A percentile compares a stretch with the other conserved stretches of the same genome.
These are phyloP conservation scores for Colletotrichum salicis DNA, from an alignment of 2,329 filamentous ascomycete genomes.

Conservation along the genomic window DNA sequence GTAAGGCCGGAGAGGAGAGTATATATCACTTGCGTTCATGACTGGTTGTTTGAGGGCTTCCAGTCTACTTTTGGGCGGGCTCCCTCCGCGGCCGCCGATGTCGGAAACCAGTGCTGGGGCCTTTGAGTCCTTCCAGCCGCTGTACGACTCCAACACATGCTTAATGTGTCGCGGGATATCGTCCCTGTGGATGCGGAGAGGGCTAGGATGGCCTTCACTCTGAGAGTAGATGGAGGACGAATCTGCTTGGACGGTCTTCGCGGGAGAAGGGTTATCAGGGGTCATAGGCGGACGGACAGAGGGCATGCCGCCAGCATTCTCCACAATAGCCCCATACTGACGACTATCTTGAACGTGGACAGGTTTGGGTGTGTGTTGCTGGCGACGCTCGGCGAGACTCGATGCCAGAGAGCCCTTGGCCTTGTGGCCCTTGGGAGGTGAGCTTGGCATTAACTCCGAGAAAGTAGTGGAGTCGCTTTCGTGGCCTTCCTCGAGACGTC, in stretches of 20 bases:
- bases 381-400: slow-evolving; percentile 32
- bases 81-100: not conserved
- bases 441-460: slow-evolving; percentile 29
- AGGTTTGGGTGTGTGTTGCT: slow-evolving; percentile 13
- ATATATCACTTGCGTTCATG: slow-evolving; percentile 42
- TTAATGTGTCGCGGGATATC: slow-evolving; percentile 25
- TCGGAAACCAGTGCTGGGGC: slow-evolving; percentile 5
- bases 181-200: slow-evolving; percentile 15
- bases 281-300: slow-evolving; percentile 40
- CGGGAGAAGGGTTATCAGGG: slow-evolving; percentile 2
- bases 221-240: slow-evolving; percentile 37
- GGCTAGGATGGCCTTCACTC: slow-evolving; percentile 7
- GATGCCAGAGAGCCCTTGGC: slow-evolving; percentile 21
- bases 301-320: not conserved
- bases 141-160: slow-evolving; percentile 32
- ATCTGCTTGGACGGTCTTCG: slow-evolving; percentile 3
- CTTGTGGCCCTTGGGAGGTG: not conserved
- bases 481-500: not conserved
- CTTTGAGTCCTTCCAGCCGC: slow-evolving; percentile 23
- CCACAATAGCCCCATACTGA: slow-evolving; percentile 25
- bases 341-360: slow-evolving; percentile 22
- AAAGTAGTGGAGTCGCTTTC: slow-evolving; percentile 31
- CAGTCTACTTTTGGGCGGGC: slow-evolving; percentile 4
- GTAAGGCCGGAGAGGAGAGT: slow-evolving; percentile 56
- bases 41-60: slow-evolving; percentile 32